Evolutionary conservation across 192 early-diverging fungal species (phyloP), one percentile per base, ranked within the genome.

Genomic region (Diversispora epigaea): DNA sequence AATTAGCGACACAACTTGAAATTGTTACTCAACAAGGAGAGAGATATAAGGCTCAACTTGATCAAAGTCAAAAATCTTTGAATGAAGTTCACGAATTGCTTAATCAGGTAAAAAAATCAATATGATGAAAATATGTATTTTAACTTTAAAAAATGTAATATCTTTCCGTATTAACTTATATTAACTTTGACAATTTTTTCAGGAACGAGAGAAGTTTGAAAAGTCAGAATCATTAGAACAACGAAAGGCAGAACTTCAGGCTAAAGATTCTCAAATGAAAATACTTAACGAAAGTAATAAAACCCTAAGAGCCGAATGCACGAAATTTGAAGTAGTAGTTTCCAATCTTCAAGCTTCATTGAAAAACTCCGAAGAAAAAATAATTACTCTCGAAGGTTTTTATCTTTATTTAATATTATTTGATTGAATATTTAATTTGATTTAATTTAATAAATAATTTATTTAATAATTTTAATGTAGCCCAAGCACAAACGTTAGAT

Each of bases 241-340:
- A 57, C 80, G 88, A 67, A 85, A 89, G 54, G 71, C 81, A 65
- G 86, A 91, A 50, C 82, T 92, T 55, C 78, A 90, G 80, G 87
- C 86, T 65, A 89, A 90, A 78, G 81, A 91, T 44, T 86, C 91
- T 68, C 86, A 89, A 73, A 73, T 87, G 40, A 87, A 86, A 75
- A 56, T 93, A 10, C 79, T 95, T 47, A 88, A 89, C 5, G 94
- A 95, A 65, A 91, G 90, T 49, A 95, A 94, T 78, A 78, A 85
- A n/a, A 88, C 87, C 2, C 77, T 95, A 21, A 88, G 94, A 11
- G 68, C 79, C 3, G 90, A 94, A 79, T 80, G 83, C 52, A 79
- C 86, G 39, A 77, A 76, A 7, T 69, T 84, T 14, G 67, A 77
- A 9, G 68, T 55, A 66, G 77, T 80, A 22, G 79, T 86, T 4